Conservation (phyloP, 73 alveolate species). For the Durusdinium trenchii region DNA sequence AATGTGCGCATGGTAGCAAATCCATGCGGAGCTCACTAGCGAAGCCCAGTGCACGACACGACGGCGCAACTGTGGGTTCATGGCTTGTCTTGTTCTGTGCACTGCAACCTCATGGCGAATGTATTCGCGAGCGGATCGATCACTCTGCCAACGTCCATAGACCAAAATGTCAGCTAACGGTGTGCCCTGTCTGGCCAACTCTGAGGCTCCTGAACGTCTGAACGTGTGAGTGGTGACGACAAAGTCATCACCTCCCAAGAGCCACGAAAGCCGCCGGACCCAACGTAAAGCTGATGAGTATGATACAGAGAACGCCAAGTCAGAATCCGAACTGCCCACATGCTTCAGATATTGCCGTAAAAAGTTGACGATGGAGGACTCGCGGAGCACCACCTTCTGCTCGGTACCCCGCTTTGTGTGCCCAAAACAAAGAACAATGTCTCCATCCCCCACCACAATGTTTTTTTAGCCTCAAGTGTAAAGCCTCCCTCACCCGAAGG, state of each 20-base stretch:
- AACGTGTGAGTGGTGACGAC: neutral
- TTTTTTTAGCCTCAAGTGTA: neutral
- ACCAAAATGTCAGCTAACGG: slow-evolving; percentile 5
- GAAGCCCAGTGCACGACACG: neutral
- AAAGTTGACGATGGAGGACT: neutral
- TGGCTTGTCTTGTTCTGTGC: neutral
- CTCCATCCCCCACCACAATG: neutral
- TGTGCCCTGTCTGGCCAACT: neutral
- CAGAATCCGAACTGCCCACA: neutral
- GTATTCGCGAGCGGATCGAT: neutral
- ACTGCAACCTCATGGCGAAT: neutral
- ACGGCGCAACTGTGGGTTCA: neutral
- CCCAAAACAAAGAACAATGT: neutral
- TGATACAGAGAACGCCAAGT: neutral
- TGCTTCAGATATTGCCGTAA: neutral
- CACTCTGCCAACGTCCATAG: slow-evolving; percentile 28
- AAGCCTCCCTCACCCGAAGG: slow-evolving; percentile 23
- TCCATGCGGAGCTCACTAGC: neutral
- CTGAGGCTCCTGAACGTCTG: slow-evolving; percentile 42
- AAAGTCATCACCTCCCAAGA: neutral
- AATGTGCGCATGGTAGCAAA: neutral
- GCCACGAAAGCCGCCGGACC: neutral
- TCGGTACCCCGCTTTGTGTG: neutral
- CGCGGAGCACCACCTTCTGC: neutral
- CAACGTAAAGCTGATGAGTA: neutral